Conservation (phyloP, 2,329 filamentous ascomycete species). For the Monilinia polystroma region DNA sequence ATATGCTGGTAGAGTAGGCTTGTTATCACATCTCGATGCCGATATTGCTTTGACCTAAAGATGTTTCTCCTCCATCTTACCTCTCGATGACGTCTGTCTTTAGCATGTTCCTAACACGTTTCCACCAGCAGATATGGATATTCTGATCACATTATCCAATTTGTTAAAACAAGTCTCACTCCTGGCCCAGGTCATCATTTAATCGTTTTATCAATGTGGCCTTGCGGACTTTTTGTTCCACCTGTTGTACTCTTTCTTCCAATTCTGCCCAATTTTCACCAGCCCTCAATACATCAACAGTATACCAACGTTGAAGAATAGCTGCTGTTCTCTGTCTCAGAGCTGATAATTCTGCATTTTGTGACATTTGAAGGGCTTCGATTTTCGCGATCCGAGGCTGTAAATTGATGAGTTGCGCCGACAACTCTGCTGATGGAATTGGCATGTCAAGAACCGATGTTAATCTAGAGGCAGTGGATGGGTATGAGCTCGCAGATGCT, state of each 20-base stretch:
- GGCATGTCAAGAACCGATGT: constrained; percentile 40
- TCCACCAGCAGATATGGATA: not conserved
- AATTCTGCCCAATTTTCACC: constrained; percentile 41
- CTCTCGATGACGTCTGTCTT: constrained; percentile 3
- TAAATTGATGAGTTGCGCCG: constrained; percentile 39
- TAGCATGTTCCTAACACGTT: not conserved
- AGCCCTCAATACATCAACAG: constrained; percentile 34
- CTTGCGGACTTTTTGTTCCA: constrained; percentile 36
- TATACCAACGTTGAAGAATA: constrained; percentile 39
- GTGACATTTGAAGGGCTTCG: constrained; percentile 37
- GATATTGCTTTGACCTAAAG: constrained; percentile 7
- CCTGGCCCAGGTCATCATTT: constrained; percentile 32
- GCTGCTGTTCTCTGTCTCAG: constrained; percentile 38
- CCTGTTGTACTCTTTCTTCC: constrained; percentile 36
- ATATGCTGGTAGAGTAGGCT: not conserved
- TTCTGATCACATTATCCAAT: constrained; percentile 25
- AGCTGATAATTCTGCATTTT: constrained; percentile 37
- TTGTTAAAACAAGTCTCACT: constrained; percentile 25
- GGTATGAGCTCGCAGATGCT: constrained; percentile 40
- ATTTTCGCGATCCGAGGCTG: constrained; percentile 39
- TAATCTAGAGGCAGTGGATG: constrained; percentile 39
- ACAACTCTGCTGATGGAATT: constrained; percentile 37
- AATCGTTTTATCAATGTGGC: constrained; percentile 29
- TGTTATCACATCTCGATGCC: not conserved
- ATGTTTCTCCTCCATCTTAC: constrained; percentile 4